Base-by-base conservation (phyloP, 2,329 filamentous ascomycete species). In the Mollisia scopiformis region DNA sequence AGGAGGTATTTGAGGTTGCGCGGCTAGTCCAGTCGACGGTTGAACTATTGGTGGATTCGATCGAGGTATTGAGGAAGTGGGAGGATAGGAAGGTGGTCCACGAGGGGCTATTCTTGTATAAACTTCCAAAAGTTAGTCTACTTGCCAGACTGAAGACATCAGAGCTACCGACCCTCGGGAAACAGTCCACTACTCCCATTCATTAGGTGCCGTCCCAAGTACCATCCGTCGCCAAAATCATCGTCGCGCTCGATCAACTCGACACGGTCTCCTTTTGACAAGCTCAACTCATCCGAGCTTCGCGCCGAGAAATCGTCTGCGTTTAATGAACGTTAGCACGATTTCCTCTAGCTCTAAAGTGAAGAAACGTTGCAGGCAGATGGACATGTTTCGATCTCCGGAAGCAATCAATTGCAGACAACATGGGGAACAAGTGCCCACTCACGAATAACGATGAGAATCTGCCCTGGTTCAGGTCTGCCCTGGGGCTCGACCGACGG, bases 301-400 rank as follows among this genome's bases (percentile, higher is more conserved):
- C 95, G 88, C 60, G 94, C 93, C 69, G 88, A 82, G 75, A 99
- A 98, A 77, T 97, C 93, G 78, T 99, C 92, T 96, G 51, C 11
- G 27, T 55, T 64, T 56, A 11, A 61, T 58, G 11, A 64, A 31
- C 16, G 54, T 68, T 49, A 69, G 68, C 58, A 39, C 58, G 6
- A 30, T 59, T 27, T 21, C 30, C 28, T 23, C 33, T 55, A 55
- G 14, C 31, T 57, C 54, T 31, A 10, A 62, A 35, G 54, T 51
- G 37, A 50, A 61, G 59, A 59, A 62, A 61, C 43, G 41, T 49
- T 53, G 37, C 41, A 47, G 37, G 28, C 46, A 55, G 14, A 55
- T 57, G 37, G n/a, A 41, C 35, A 39, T 37, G 58, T 64, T 62
- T 62, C 53, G 57, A 54, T 58, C 46, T 35, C 49, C 59, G 53